A percentile compares a stretch with the other conserved stretches of the same genome.
phyloP scores from a whole-genome alignment of 768 basidiomycete genomes.

The Amanita pallidorosea region DNA sequence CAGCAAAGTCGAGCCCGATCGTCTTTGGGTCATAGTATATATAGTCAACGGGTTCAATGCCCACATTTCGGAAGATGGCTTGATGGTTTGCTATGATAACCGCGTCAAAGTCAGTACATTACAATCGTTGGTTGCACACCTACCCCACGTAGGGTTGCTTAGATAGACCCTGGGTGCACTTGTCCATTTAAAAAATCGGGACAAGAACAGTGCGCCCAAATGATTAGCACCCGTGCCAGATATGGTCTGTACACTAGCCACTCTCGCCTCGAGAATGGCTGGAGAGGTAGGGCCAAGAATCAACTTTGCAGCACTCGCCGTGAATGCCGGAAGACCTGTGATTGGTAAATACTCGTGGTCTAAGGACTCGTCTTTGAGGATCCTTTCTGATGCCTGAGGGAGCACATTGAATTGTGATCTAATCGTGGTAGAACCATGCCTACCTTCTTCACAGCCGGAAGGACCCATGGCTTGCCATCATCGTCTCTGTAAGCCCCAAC shows the following conservation, averaged over 20 bases:
- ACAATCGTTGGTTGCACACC: background rate
- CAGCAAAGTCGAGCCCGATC: slow-evolving; percentile 73
- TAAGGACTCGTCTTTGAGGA: slow-evolving; percentile 58
- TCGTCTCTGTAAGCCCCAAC: slow-evolving; percentile 92
- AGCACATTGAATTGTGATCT: background rate
- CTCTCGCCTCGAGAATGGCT: slow-evolving; percentile 61
- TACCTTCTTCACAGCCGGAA: slow-evolving; percentile 87
- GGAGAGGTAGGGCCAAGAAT: slow-evolving; percentile 67
- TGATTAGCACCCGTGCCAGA: slow-evolving; percentile 97
- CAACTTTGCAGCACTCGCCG: slow-evolving; percentile 68
- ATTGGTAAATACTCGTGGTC: slow-evolving; percentile 94
- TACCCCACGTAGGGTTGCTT: slow-evolving; percentile 93
- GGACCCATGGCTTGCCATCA: slow-evolving; percentile 80
- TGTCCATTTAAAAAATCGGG: slow-evolving; percentile 69
- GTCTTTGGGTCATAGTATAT: slow-evolving; percentile 92
- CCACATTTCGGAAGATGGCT: slow-evolving; percentile 85
- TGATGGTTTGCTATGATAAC: slow-evolving; percentile 64
- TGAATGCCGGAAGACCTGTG: slow-evolving; percentile 78
- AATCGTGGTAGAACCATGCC: background rate
- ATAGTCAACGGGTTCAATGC: slow-evolving; percentile 78
- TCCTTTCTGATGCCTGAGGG: slow-evolving; percentile 58
- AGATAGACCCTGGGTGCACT: slow-evolving; percentile 65
- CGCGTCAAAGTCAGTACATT: background rate
- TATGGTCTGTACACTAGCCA: slow-evolving; percentile 82
- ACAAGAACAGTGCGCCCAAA: slow-evolving; percentile 80